A percentile compares a stretch with the other conserved stretches of the same genome.
Conservation (phyloP, 116 monocot genomes). For the Papilionanthe hybrid region DNA sequence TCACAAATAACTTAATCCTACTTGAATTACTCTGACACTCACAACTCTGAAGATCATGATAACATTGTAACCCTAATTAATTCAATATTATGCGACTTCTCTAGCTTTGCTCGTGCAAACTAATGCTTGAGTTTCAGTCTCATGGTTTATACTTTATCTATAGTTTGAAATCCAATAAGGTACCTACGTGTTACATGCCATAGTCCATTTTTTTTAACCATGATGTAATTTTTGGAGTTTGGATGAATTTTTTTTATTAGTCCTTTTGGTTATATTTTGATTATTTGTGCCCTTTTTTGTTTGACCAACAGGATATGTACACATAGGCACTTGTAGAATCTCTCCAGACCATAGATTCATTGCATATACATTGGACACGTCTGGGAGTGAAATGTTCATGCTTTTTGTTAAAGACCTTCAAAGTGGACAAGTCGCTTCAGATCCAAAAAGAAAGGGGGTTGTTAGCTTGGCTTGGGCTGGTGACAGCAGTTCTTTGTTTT, state of each 20-base stretch:
- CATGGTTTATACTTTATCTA: neutral
- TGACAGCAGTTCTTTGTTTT: conserved; percentile 53
- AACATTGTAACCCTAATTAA: neutral
- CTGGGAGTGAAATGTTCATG: conserved; percentile 63
- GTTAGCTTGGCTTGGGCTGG: conserved; percentile 81
- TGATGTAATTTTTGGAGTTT: neutral
- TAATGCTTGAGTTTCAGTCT: neutral
- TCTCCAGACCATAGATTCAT: conserved; percentile 85
- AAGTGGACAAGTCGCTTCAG: conserved; percentile 35
- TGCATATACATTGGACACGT: conserved; percentile 86
- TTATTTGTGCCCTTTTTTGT: conserved; percentile 4
- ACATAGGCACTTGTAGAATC: conserved; percentile 82
- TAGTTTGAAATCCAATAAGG: neutral
- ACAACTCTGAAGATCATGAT: neutral
- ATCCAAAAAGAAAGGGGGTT: conserved; percentile 48
- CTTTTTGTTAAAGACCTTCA: conserved; percentile 81
- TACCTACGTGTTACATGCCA: neutral
- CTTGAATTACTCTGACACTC: neutral
- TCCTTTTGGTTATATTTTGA: neutral
- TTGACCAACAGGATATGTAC: conserved; percentile 74
- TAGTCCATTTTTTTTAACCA: neutral
- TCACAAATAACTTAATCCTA: neutral
- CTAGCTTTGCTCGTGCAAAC: neutral
- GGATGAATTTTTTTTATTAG: neutral
- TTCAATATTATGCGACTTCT: neutral